Base-by-base conservation (phyloP, 1,284 basidiomycete genomes). In the Sanguinoderma infundibulare region DNA sequence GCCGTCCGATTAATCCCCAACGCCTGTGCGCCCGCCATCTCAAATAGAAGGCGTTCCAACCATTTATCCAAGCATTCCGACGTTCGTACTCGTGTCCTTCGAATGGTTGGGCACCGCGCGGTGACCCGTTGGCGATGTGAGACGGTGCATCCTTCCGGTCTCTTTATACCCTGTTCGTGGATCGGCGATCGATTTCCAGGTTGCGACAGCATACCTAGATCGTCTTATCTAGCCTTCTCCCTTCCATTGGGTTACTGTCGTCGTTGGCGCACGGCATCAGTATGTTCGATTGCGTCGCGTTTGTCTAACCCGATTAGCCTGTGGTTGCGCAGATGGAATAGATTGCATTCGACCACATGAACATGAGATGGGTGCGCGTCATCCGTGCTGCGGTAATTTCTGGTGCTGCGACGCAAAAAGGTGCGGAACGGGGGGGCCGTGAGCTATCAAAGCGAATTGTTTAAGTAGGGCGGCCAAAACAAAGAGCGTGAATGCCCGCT, bases 401-500 rank as follows among this genome's bases (percentile, higher is more conserved):
- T 44, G 28, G 36, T 53, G 57, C 36, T 17, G 35, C 44, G 42
- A 28, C 7, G 32, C 22, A 24, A 28, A 40, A 35, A 30, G 57
- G 20, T 36, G 44, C 22, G 49, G 24, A 51, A 32, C 14, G 20
- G 36, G 20, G 36, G 26, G 35, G 14, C 42, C 9, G 57, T 49
- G 44, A 20, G n/a, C n/a, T 32, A 39, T 57, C 35, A 24, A 34
- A 12, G 17, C 20, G 24, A 28, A n/a, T 42, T 26, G 59, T 59
- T 62, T 62, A 65, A 58, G 53, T 58, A 57, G 39, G 50, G 24
- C 46, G 53, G 38, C 38, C 54, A 44, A 36, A 46, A 20, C 17
- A 36, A 42, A 42, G 51, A 54, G 26, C n/a, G 38, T 36, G 36
- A 57, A 49, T 52, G 59, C 47, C 59, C 59, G 51, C 51, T 57